phyloP scores from a whole-genome alignment of 2,329 filamentous ascomycete genomes.

The Diaporthe ampelina region DNA sequence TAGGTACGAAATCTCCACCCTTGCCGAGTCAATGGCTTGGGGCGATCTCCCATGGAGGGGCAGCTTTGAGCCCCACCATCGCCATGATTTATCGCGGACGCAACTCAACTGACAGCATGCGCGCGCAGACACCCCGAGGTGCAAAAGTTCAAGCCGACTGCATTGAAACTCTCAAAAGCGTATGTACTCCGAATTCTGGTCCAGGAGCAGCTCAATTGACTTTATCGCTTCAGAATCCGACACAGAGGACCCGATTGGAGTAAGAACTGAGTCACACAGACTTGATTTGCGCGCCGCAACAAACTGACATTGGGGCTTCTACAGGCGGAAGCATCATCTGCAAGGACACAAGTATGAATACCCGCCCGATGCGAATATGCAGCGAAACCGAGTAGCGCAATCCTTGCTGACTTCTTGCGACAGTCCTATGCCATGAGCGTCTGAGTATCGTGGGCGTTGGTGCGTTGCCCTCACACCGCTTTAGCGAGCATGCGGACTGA shows the following conservation, averaged over 20 bases:
- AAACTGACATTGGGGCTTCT: constrained; percentile 33
- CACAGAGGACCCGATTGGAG: constrained; percentile 99
- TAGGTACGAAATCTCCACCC: constrained; percentile 67
- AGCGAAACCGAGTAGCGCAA: constrained; percentile 21
- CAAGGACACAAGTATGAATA: constrained; percentile 87
- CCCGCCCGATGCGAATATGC: background rate
- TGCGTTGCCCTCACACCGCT: constrained; percentile 60
- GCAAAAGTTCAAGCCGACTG: constrained; percentile 94
- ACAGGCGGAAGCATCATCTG: constrained; percentile 88
- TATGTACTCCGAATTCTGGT: constrained; percentile 63
- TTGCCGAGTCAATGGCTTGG: constrained; percentile 45
- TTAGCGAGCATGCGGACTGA: constrained; percentile 44
- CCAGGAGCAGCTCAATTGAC: constrained; percentile 54
- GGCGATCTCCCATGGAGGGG: constrained; percentile 52
- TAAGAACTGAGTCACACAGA: constrained; percentile 66
- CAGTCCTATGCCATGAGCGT: constrained; percentile 96
- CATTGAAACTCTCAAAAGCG: constrained; percentile 94
- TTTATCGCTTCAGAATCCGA: constrained; percentile 75
- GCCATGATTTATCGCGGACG: constrained; percentile 35
- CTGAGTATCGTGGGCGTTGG: constrained; percentile 97
- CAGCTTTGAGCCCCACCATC: constrained; percentile 49
- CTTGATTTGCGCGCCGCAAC: constrained; percentile 38
- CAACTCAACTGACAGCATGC: constrained; percentile 42
- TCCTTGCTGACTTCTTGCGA: constrained; percentile 48
- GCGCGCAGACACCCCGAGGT: constrained; percentile 86